phyloP scores from a whole-genome alignment of 129 eudicot genomes.

The Centrapalus pauciflorus region DNA sequence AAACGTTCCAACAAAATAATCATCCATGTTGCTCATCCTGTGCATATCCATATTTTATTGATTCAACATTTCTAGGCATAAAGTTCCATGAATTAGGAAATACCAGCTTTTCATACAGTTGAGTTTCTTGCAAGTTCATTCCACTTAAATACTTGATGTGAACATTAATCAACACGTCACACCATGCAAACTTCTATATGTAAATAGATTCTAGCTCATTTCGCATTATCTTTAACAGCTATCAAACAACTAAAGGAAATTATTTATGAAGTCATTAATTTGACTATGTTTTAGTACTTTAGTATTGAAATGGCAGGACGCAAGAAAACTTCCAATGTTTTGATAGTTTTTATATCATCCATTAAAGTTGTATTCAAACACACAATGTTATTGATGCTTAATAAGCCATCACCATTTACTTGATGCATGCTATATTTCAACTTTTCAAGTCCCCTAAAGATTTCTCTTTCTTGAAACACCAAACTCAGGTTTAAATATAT shows the following conservation, averaged over 20 bases:
- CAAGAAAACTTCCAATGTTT: not conserved
- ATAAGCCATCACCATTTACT: not conserved
- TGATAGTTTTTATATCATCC: conserved; percentile 1
- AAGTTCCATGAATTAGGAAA: not conserved
- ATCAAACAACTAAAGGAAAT: not conserved
- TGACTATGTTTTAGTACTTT: not conserved
- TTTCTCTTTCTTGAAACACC: not conserved
- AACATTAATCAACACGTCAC: not conserved
- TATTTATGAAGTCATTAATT: not conserved
- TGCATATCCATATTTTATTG: not conserved
- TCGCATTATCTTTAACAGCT: not conserved
- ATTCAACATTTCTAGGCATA: not conserved
- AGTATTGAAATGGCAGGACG: not conserved
- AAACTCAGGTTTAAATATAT: not conserved
- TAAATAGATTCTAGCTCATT: not conserved
- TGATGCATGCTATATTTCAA: not conserved
- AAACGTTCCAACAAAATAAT: not conserved
- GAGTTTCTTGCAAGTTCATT: not conserved
- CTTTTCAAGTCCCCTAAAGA: not conserved
- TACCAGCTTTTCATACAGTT: not conserved
- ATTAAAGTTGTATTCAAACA: not conserved
- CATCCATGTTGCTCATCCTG: too few relatives aligned
- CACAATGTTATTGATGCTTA: not conserved
- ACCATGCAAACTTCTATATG: not conserved
- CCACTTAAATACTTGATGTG: not conserved